Percentiles rank a stretch among this genome's conserved stretches.
These are phyloP conservation scores for Gossypium bickii DNA, from an alignment of 345 rosid genomes.

Conservation along the genomic window DNA sequence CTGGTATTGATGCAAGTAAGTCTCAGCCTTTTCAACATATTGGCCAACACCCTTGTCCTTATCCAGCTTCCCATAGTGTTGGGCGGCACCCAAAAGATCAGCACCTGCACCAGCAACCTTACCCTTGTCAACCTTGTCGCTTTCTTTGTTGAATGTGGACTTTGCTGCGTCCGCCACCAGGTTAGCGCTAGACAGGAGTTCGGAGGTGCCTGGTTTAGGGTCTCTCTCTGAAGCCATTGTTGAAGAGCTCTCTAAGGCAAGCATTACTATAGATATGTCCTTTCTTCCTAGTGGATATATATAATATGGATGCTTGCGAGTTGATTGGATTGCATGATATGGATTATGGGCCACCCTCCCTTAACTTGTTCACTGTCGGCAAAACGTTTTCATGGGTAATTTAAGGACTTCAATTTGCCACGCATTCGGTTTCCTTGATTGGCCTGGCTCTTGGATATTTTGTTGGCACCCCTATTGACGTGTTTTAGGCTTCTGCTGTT, in stretches of 20 bases:
- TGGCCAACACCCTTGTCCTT: conserved; percentile 46
- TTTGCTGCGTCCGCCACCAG: conserved; percentile 1
- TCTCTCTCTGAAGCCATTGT: conserved; percentile 10
- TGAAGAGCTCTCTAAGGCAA: not conserved
- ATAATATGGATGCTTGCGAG: no score
- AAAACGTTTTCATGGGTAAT: no score
- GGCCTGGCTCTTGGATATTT: no score
- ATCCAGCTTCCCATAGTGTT: conserved; percentile 38
- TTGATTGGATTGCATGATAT: no score
- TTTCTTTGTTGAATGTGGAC: conserved; percentile 1
- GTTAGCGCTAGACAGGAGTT: conserved; percentile 4
- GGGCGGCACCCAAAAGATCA: conserved; percentile 1
- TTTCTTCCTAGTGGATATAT: no score
- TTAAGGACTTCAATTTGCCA: no score
- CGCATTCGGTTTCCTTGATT: no score
- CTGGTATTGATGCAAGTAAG: conserved; percentile 54
- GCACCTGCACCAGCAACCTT: conserved; percentile 8
- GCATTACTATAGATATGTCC: no score
- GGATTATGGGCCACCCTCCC: no score
- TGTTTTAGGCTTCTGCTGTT: no score
- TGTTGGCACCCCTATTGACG: no score
- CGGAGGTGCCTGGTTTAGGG: not conserved
- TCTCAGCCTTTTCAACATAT: conserved; percentile 68
- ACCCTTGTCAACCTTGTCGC: conserved; percentile 1
- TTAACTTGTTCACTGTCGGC: no score